Base-by-base conservation (phyloP, 2,329 filamentous ascomycete species). In the Aspergillus sp. region DNA sequence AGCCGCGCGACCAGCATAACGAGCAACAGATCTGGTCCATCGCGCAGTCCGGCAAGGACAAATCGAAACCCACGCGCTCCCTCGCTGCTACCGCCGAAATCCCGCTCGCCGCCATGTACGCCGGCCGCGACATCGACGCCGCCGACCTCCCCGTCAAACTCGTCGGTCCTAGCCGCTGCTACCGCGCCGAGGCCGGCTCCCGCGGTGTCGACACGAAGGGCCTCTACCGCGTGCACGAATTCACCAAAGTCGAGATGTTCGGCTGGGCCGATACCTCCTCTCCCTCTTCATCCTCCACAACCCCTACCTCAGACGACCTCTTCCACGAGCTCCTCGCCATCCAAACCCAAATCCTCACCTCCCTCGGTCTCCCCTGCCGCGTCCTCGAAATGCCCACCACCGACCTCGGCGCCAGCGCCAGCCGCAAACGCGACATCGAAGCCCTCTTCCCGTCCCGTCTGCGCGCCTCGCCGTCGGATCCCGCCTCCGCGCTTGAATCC, bases 161-260 rank as follows among this genome's bases (percentile, higher is more conserved):
- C 18, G 91, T 96, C 3, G 95, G 91, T 16, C 87, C 90, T 1
- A 96, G 91, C 58, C 85, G 95, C n/a, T 96, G 93, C 81, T 99
- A 96, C 77, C 90, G 95, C 55, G 95, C 95, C 49, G 95, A 99
- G 78, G 95, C 95, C 0, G 95, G 95, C 32, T 91, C 92, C 0
- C 84, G 94, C 45, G 95, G 95, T 31, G 88, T 90, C 24, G 91
- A 95, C 67, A 96, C 93, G 1, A 97, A 96, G 78, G 95, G 95
- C 5, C 80, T 99, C 1, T 99, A 98, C 78, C 89, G 95, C 29
- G 95, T 99, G 3, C 95, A 99, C 77, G 95, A 99, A 77, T 99
- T 99, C 77, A 96, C 92, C 29, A 99, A 99, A 75, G 94, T 99
- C 0, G 95, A 99, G 77, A 88, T 99, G 82, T 98, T 99, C 73